These are phyloP conservation scores for Mucor piriformis DNA, from an alignment of 371 early-diverging fungal genomes.

Conservation along the genomic window DNA sequence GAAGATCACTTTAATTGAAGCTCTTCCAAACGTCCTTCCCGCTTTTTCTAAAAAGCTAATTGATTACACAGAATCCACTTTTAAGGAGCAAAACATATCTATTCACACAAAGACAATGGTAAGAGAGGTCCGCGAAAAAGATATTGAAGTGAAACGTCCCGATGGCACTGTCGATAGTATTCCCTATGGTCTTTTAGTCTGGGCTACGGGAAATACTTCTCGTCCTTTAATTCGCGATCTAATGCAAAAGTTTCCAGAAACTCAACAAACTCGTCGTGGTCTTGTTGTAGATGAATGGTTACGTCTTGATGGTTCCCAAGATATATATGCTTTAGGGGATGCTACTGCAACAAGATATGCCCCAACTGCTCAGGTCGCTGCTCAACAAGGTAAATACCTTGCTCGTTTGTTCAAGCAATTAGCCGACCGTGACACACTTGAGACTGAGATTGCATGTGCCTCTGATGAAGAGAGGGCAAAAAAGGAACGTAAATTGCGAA, in stretches of 20 bases:
- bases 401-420: constrained; percentile 69
- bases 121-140: constrained; percentile 83
- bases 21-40: constrained; percentile 84
- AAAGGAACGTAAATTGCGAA: constrained; percentile 41
- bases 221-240: constrained; percentile 77
- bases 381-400: constrained; percentile 87
- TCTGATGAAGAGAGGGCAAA: constrained; percentile 44
- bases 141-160: constrained; percentile 68
- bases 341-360: constrained; percentile 84
- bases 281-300: constrained; percentile 85
- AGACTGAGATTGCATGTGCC: constrained; percentile 26
- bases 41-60: constrained; percentile 89
- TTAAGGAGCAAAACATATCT: constrained; percentile 84
- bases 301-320: constrained; percentile 71
- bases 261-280: constrained; percentile 83
- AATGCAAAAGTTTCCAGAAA: constrained; percentile 68
- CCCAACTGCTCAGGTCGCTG: constrained; percentile 95
- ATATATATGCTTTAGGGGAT: constrained; percentile 89
- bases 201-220: constrained; percentile 95
- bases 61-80: constrained; percentile 87
- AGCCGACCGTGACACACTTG: constrained; percentile 50
- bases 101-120: constrained; percentile 89
- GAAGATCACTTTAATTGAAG: constrained; percentile 90
- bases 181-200: constrained; percentile 89
- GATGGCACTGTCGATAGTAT: constrained; percentile 68